Evolutionary conservation across 2,329 filamentous ascomycete genomes (phyloP), one percentile per base, ranked within the genome.

Genomic region (Ilyonectria mors-panacis): DNA sequence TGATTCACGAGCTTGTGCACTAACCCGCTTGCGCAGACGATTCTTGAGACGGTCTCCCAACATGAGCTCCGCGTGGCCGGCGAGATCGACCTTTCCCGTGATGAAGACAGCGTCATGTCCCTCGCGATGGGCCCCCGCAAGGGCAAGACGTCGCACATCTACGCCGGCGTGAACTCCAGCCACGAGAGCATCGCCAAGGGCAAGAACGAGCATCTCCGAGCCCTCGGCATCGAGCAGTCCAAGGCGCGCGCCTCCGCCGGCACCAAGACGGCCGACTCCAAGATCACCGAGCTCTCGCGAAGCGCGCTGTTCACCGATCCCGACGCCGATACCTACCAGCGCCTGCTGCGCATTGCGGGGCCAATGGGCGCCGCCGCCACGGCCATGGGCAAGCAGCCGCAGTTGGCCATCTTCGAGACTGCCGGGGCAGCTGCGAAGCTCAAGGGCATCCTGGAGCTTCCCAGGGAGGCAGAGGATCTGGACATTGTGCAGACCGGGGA

Each of bases 51-150:
- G n/a, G 89, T 88, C 19, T 84, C 84, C 74, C 90, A 88, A 42
- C 85, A 89, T 63, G 88, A 91, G 54, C 83, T 94, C 56, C 86
- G 90, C 69, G 84, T 92, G 72, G 84, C 87, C 23, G 89, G 91
- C 70, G 93, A 97, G 73, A 86, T 95, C 76, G 90, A 94, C 66
- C 89, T 97, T 55, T 93, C 93, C 68, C 88, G 90, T 73, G 90
- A 95, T 77, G 95, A 98, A 83, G 95, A 98, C 81, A 97, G 93
- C 63, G 93, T 97, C 65, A 94, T 92, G 71, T 95, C 93, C 61
- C 86, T 98, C 56, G 94, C 91, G 47, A 89, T 92, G 59, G 90
- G 94, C 71, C 87, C 83, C 77, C 87, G 76, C 80, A 88, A 84
- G 81, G 84, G 83, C 57, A 90, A 86, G 74, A 85, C 77, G 54